Percentiles rank a stretch among this genome's conserved stretches.
Evolutionary conservation across 1,284 basidiomycete genomes (phyloP).

Genomic region (Fomitiporia mediterranea): DNA sequence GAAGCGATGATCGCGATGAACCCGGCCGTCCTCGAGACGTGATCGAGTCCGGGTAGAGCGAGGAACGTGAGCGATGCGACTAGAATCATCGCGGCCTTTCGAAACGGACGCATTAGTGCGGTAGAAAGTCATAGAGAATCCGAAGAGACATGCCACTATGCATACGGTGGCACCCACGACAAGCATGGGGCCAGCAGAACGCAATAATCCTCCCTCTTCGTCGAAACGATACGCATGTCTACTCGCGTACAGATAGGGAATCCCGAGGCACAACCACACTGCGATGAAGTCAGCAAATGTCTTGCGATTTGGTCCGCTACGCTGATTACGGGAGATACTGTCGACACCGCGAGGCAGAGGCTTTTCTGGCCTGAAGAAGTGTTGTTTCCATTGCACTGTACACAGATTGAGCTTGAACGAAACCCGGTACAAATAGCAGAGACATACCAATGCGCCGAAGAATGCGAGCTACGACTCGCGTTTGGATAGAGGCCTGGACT

Average conservation of each 20-base stretch:
- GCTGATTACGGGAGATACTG: slow-evolving; percentile 26
- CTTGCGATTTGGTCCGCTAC: slow-evolving; percentile 42
- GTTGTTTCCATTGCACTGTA: slow-evolving; percentile 67
- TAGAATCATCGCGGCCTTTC: slow-evolving; percentile 67
- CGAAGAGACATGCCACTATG: slow-evolving; percentile 45
- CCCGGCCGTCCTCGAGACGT: slow-evolving; percentile 53
- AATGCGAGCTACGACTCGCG: slow-evolving; percentile 62
- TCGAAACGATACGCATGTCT: slow-evolving; percentile 48
- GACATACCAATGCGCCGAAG: slow-evolving; percentile 59
- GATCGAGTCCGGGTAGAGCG: slow-evolving; percentile 65
- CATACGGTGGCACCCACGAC: slow-evolving; percentile 60
- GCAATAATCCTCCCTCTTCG: slow-evolving; percentile 46
- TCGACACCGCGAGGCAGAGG: slow-evolving; percentile 50
- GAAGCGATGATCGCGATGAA: slow-evolving; percentile 64
- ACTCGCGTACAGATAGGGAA: slow-evolving; percentile 66
- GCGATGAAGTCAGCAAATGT: slow-evolving; percentile 52
- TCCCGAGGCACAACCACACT: slow-evolving; percentile 60
- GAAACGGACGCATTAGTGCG: slow-evolving; percentile 3
- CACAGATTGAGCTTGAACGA: not conserved
- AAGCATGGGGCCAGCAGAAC: slow-evolving; percentile 52
- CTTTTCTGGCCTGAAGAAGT: slow-evolving; percentile 57
- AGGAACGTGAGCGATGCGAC: slow-evolving; percentile 76
- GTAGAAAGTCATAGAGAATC: slow-evolving; percentile 21
- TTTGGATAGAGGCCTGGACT: slow-evolving; percentile 49
- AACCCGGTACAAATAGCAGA: not conserved